A percentile compares a stretch with the other conserved stretches of the same genome.
phyloP scores from a whole-genome alignment of 331 rosid species.

The Quercus phellos region DNA sequence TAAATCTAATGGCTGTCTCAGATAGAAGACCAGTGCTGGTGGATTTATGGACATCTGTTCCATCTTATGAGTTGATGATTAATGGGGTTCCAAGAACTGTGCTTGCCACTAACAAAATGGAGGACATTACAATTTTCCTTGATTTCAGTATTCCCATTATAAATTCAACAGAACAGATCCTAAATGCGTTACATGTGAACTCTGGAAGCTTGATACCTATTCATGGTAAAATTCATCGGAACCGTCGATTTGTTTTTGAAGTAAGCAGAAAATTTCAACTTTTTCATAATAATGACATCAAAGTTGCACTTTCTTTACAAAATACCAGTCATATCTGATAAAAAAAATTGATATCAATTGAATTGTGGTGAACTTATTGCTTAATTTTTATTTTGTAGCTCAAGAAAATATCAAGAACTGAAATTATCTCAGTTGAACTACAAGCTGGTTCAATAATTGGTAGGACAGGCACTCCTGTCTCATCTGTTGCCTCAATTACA shows the following conservation, averaged over 20 bases:
- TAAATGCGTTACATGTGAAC: constrained; percentile 40
- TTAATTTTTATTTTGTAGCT: constrained; percentile 33
- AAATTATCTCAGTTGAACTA: constrained; percentile 39
- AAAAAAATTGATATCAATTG: background rate
- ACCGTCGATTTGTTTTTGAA: constrained; percentile 42
- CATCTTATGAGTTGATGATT: constrained; percentile 52
- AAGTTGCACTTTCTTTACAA: no score
- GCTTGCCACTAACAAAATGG: constrained; percentile 52
- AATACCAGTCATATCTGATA: no score
- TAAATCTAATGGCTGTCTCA: constrained; percentile 22
- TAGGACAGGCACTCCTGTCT: constrained; percentile 51
- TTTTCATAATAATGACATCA: no score
- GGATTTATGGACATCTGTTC: constrained; percentile 67
- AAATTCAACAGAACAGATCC: constrained; percentile 54
- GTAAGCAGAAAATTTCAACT: constrained; percentile 30
- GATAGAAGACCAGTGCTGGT: constrained; percentile 65
- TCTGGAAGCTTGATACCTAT: constrained; percentile 36
- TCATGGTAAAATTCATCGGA: constrained; percentile 28
- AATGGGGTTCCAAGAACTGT: constrained; percentile 60
- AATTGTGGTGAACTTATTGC: background rate
- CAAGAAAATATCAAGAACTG: constrained; percentile 36
- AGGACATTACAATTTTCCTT: constrained; percentile 47
- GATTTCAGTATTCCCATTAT: constrained; percentile 51
- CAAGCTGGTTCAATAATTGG: constrained; percentile 38
- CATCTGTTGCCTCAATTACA: constrained; percentile 44